Evolutionary conservation across 805 yeast species (phyloP).

Genomic region (Millerozyma acaciae): DNA sequence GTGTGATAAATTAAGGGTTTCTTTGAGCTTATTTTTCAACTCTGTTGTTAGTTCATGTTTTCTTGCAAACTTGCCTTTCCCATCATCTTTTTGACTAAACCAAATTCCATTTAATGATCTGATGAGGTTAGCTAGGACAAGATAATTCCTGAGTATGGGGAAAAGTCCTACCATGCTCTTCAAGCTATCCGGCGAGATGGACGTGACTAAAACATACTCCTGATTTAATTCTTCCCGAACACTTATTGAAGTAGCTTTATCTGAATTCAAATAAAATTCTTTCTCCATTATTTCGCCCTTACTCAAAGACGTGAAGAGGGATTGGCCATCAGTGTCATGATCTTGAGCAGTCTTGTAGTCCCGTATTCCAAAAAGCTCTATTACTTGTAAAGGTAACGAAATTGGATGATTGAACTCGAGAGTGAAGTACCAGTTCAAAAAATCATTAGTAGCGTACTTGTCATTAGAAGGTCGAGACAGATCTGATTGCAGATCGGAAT

Average conservation of each 20-base stretch:
- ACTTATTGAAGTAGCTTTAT: slow-evolving; percentile 1
- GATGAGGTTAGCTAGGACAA: slow-evolving; percentile 24
- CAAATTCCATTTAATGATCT: too few relatives aligned
- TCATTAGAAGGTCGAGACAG: slow-evolving; percentile 3
- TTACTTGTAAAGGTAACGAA: slow-evolving; percentile 22
- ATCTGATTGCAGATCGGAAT: slow-evolving; percentile 5
- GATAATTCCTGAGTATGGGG: slow-evolving; percentile 28
- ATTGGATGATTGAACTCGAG: slow-evolving; percentile 25
- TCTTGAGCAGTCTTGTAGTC: slow-evolving; percentile 9
- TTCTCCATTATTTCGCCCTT: too few relatives aligned
- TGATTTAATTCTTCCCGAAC: slow-evolving; percentile 5
- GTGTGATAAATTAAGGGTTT: slow-evolving; percentile 30
- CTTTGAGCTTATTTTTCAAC: slow-evolving; percentile 27
- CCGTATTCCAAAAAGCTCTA: slow-evolving; percentile 27
- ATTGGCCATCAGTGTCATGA: too few relatives aligned
- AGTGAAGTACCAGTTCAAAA: slow-evolving; percentile 21
- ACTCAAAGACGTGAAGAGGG: slow-evolving; percentile 5
- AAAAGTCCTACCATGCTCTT: slow-evolving; percentile 22
- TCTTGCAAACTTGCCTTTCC: neutral
- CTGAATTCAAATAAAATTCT: too few relatives aligned
- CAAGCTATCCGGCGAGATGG: slow-evolving; percentile 20
- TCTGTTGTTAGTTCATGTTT: slow-evolving; percentile 16
- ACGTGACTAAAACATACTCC: slow-evolving; percentile 18
- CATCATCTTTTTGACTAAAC: too few relatives aligned
- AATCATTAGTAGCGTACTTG: slow-evolving; percentile 7